Evolutionary conservation across 2,329 filamentous ascomycete species (phyloP).

Genomic region (Periconia digitata): DNA sequence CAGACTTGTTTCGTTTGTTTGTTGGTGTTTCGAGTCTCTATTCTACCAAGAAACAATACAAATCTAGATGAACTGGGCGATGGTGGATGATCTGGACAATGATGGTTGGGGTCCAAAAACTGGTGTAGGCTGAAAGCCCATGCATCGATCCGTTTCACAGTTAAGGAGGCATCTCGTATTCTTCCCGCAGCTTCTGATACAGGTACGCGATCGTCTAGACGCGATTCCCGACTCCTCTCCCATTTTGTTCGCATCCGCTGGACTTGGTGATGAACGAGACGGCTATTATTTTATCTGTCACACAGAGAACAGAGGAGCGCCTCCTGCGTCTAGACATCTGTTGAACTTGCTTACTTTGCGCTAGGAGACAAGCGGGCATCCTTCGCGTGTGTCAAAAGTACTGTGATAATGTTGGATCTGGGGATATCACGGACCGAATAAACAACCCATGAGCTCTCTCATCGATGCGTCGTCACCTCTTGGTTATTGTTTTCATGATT

Average conservation of each 20-base stretch:
- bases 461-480: no score
- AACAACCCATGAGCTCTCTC: background rate
- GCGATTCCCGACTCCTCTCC: no score
- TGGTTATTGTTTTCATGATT: no score
- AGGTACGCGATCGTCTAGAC: no score
- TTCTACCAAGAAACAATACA: conserved; percentile 1
- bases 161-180: no score
- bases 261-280: background rate
- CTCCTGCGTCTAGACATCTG: background rate
- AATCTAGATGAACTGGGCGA: conserved; percentile 13
- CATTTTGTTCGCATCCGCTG: background rate
- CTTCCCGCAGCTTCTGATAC: conserved; percentile 23
- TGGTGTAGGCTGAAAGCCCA: no score
- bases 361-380: background rate
- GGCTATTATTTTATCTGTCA: background rate
- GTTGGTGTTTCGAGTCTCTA: conserved; percentile 20
- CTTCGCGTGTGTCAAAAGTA: background rate
- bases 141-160: conserved; percentile 17
- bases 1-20: conserved; percentile 12
- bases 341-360: background rate
- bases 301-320: background rate
- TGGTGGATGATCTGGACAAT: background rate
- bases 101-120: background rate
- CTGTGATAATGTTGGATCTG: background rate
- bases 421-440: background rate